Conservation (phyloP, 2,329 filamentous ascomycete species). For the Thelonectria discophora region DNA sequence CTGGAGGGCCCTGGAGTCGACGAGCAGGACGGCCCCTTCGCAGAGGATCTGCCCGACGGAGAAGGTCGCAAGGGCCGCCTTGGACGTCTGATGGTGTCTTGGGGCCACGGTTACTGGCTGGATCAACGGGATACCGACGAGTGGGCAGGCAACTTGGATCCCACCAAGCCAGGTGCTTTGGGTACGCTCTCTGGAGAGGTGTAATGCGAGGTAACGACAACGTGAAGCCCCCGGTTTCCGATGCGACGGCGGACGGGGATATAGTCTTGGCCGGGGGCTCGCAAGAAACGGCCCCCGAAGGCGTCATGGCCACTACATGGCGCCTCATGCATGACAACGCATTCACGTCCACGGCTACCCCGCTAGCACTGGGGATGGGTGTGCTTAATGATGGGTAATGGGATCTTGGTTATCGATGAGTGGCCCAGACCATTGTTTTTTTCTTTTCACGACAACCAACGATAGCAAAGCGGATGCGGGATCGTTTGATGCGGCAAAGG, state of each 20-base stretch:
- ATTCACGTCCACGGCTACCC: not conserved
- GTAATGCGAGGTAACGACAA: constrained; percentile 30
- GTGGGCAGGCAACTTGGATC: constrained; percentile 70
- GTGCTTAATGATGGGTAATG: constrained; percentile 2
- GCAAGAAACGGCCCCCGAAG: not conserved
- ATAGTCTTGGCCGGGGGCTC: constrained; percentile 1
- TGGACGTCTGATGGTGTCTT: constrained; percentile 79
- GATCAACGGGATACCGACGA: constrained; percentile 72
- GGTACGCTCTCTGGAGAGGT: constrained; percentile 50
- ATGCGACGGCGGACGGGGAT: constrained; percentile 2
- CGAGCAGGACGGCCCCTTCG: constrained; percentile 72
- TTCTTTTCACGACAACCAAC: constrained; percentile 10
- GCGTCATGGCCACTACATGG: constrained; percentile 2
- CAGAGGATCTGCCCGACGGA: constrained; percentile 73
- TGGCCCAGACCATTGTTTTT: constrained; percentile 3
- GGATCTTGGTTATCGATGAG: constrained; percentile 2
- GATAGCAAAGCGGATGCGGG: not conserved
- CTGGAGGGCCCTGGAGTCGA: constrained; percentile 60
- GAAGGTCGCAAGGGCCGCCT: constrained; percentile 81
- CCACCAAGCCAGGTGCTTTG: constrained; percentile 63
- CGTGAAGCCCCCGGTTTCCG: constrained; percentile 20
- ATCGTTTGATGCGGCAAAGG: constrained; percentile 2
- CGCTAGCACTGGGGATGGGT: not conserved
- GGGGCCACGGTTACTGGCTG: constrained; percentile 83
- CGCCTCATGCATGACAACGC: constrained; percentile 9